Evolutionary conservation across 2,329 filamentous ascomycete genomes (phyloP).

Genomic region (Trichoderma semiorbis): DNA sequence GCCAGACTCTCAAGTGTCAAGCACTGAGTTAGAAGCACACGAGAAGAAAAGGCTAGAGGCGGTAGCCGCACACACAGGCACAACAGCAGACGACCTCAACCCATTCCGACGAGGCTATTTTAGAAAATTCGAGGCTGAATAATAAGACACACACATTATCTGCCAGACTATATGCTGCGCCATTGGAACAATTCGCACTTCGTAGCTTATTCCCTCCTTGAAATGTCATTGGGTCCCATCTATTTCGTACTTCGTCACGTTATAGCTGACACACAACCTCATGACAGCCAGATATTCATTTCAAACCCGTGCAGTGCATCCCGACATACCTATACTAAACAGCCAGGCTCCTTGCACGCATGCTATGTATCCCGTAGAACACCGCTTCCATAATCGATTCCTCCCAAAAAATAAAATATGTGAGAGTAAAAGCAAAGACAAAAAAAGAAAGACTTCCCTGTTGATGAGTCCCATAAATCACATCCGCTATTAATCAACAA

Average conservation of each 20-base stretch:
- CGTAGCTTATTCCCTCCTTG: neutral
- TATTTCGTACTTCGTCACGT: slow-evolving; percentile 11
- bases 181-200: neutral
- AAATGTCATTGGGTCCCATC: neutral
- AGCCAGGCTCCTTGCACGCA: slow-evolving; percentile 15
- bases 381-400: slow-evolving; percentile 4
- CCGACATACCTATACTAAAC: slow-evolving; percentile 14
- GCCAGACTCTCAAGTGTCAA: slow-evolving; percentile 54
- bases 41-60: slow-evolving; percentile 28
- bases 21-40: slow-evolving; percentile 38
- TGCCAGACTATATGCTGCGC: neutral
- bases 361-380: slow-evolving; percentile 17
- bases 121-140: slow-evolving; percentile 45
- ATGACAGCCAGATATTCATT: slow-evolving; percentile 4
- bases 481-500: neutral
- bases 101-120: slow-evolving; percentile 60
- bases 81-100: slow-evolving; percentile 57
- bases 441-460: neutral
- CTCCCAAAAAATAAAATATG: neutral
- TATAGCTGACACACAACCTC: neutral
- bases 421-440: neutral
- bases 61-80: slow-evolving; percentile 35
- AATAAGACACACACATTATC: neutral
- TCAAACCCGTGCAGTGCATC: slow-evolving; percentile 11
- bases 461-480: neutral